phyloP scores from a whole-genome alignment of 2,329 filamentous ascomycete genomes.

The Lizonia empirigonia region DNA sequence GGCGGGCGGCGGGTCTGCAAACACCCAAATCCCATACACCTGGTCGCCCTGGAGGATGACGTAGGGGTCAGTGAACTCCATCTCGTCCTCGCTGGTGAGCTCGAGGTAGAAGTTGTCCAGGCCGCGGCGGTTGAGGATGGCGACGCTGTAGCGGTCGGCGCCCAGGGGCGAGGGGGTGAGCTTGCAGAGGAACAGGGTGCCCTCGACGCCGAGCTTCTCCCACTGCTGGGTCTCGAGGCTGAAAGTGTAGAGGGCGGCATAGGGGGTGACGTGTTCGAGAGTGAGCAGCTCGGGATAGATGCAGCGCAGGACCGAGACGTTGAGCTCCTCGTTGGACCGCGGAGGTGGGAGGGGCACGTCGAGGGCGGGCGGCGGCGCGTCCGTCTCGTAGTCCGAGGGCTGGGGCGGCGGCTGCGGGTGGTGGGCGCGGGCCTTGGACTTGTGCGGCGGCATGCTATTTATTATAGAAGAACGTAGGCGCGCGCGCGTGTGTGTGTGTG shows the following conservation, averaged over 20 bases:
- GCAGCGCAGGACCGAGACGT: conserved; percentile 80
- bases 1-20: conserved; percentile 62
- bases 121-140: conserved; percentile 56
- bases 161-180: conserved; percentile 49
- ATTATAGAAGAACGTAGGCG: background rate
- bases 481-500: background rate
- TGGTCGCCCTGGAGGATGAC: conserved; percentile 59
- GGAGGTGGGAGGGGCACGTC: conserved; percentile 52
- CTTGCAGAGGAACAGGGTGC: conserved; percentile 85
- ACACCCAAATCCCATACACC: conserved; percentile 69
- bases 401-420: conserved; percentile 47
- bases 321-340: conserved; percentile 83
- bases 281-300: conserved; percentile 75
- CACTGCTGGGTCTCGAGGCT: conserved; percentile 68
- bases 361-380: conserved; percentile 48
- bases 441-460: conserved; percentile 38
- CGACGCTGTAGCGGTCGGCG: conserved; percentile 50
- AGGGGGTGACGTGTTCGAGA: conserved; percentile 81
- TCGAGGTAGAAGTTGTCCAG: conserved; percentile 56
- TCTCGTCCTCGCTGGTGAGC: conserved; percentile 50
- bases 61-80: conserved; percentile 61
- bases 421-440: conserved; percentile 38
- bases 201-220: conserved; percentile 87
- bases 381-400: conserved; percentile 61
- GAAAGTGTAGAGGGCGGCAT: conserved; percentile 86